Evolutionary conservation across 441 rosid species (phyloP), one percentile per base, ranked within the genome.

Genomic region (Capsella rubella): DNA sequence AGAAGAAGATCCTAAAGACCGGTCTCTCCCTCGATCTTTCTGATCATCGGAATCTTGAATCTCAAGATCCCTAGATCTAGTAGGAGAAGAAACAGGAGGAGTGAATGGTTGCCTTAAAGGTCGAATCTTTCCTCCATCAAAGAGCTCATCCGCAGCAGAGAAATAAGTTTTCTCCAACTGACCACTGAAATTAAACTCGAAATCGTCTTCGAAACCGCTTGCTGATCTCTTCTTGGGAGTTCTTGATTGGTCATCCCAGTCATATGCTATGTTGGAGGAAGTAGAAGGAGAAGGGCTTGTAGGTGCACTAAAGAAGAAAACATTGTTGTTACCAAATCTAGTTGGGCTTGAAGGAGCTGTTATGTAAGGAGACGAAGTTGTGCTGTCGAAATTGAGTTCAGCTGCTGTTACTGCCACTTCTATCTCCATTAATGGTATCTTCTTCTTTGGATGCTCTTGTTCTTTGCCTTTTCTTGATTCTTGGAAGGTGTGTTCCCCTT

Each of bases 281-380:
- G 82, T 70, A 10, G 75, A 35, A 14, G 85, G 83, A 42, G 87
- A 57, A 45, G 95, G 97, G 69, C 89, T 89, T 6, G 91, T 52
- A 1, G 95, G 93, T 25, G 95, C 92, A 45, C 92, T 89, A 46
- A 78, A 83, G 79, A 77, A 74, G 78, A 85, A 73, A 66, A 8
- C 45, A 70, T 70, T 70, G 80, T 52, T 71, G 79, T 80, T 85
- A 45, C 90, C 97, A 32, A 89, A 86, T 28, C 84, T 73, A 28
- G 87, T 92, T 16, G 97, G 98, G 47, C 95, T 91, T 13, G 97
- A 87, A 61, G 98, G 98, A 73, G 98, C 98, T 15, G 98, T 91
- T 62, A 87, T 85, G 86, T 85, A 93, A 0, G 98, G 98, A 54
- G 98, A 88, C 12, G 98, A 93, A 40, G 90, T 83, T 8, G 85